phyloP scores from a whole-genome alignment of 31 red algal genomes.

The Odonthalia washingtoniensis region DNA sequence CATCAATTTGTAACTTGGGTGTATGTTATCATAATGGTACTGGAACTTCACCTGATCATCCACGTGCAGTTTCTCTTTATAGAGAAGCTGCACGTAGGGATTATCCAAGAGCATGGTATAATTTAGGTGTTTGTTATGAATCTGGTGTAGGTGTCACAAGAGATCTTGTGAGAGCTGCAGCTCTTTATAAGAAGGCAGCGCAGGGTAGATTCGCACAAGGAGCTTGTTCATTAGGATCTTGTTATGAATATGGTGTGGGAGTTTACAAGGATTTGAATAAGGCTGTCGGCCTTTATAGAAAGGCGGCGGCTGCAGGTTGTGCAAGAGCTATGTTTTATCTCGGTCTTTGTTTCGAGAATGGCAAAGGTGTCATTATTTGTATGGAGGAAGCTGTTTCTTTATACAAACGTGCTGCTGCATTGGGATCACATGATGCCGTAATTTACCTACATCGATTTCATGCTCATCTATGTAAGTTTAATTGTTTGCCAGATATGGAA shows the following conservation, averaged over 20 bases:
- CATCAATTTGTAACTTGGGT: neutral
- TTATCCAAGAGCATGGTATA: neutral
- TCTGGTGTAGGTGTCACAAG: neutral
- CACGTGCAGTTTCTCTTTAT: neutral
- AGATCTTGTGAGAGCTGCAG: neutral
- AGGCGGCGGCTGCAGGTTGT: neutral
- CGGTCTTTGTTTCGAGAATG: neutral
- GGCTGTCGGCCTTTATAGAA: neutral
- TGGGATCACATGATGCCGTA: neutral
- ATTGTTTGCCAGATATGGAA: too few relatives aligned
- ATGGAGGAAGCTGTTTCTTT: neutral
- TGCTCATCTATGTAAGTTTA: too few relatives aligned
- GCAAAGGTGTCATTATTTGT: neutral
- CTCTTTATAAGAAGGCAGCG: neutral
- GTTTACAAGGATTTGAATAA: neutral
- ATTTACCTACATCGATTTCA: neutral
- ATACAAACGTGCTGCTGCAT: neutral
- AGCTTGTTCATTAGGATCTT: neutral
- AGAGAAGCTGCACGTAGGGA: neutral
- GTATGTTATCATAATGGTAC: neutral
- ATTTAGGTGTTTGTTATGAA: slow-evolving; percentile 4
- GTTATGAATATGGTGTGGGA: neutral
- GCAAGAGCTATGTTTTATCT: neutral
- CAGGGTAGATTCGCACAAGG: neutral
- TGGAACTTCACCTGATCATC: neutral